Evolutionary conservation across 2,329 filamentous ascomycete genomes (phyloP).

Genomic region (Scedosporium minutisporum): DNA sequence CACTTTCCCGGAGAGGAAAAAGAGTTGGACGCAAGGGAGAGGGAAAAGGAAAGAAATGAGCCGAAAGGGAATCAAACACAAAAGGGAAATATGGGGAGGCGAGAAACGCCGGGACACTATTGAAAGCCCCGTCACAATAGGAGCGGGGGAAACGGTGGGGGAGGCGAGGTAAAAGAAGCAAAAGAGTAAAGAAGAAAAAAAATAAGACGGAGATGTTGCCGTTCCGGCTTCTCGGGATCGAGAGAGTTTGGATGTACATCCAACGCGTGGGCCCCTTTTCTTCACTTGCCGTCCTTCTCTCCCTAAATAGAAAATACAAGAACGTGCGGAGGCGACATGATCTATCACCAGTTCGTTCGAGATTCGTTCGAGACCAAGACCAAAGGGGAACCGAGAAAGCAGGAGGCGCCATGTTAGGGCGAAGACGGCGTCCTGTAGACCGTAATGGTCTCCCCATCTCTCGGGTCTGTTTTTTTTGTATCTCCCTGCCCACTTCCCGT

Average conservation of each 20-base stretch:
- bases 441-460: neutral
- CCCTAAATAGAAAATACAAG: neutral
- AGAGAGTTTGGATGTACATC: neutral
- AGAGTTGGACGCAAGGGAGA: neutral
- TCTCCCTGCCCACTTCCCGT: neutral
- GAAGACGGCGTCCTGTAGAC: no score
- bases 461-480: neutral
- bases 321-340: neutral
- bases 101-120: neutral
- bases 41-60: neutral
- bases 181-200: neutral
- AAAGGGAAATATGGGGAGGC: neutral
- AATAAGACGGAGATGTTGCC: neutral
- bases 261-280: neutral
- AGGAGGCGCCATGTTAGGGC: neutral
- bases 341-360: no score
- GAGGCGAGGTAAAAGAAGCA: constrained; percentile 1
- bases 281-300: neutral
- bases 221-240: no score
- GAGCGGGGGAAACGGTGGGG: neutral
- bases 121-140: neutral
- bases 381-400: neutral
- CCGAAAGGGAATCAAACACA: neutral
- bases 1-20: neutral
- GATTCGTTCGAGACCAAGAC: no score